Percentiles rank a stretch among this genome's conserved stretches.
phyloP scores from a whole-genome alignment of 257 asterid genomes.

The Solanum habrochaites region DNA sequence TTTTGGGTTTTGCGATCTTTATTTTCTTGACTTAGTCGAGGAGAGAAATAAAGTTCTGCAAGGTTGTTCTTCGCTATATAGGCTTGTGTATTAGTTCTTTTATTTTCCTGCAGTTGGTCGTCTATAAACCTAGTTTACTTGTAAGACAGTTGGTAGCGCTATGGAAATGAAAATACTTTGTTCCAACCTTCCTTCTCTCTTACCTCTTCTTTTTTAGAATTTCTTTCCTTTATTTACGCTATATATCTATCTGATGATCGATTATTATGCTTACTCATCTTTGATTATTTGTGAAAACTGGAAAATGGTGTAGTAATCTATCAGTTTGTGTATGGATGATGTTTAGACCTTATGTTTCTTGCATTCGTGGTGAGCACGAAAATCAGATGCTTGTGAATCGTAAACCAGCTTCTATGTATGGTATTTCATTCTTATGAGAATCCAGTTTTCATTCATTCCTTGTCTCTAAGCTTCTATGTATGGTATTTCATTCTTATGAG shows the following conservation, averaged over 20 bases:
- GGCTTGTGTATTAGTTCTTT: constrained; percentile 28
- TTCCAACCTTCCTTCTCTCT: neutral
- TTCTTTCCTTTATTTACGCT: neutral
- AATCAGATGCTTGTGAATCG: neutral
- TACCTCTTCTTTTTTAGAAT: neutral
- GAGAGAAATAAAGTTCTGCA: constrained; percentile 27
- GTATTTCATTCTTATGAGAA: neutral
- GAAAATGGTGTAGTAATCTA: neutral
- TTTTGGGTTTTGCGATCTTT: constrained; percentile 20
- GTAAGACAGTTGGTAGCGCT: neutral
- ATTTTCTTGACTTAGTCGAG: constrained; percentile 25
- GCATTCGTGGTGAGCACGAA: neutral
- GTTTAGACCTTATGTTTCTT: neutral
- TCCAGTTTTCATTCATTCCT: neutral
- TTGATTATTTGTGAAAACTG: neutral
- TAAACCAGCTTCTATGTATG: neutral
- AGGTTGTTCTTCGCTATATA: constrained; percentile 14
- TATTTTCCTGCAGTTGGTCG: constrained; percentile 20
- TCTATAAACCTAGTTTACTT: constrained; percentile 13
- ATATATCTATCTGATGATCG: neutral
- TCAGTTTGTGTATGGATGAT: neutral
- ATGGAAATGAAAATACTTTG: neutral
- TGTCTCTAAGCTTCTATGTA: neutral
- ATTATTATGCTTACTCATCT: neutral
- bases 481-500: neutral